phyloP scores from a whole-genome alignment of 345 rosid genomes.

The Lepidium aucheri region DNA sequence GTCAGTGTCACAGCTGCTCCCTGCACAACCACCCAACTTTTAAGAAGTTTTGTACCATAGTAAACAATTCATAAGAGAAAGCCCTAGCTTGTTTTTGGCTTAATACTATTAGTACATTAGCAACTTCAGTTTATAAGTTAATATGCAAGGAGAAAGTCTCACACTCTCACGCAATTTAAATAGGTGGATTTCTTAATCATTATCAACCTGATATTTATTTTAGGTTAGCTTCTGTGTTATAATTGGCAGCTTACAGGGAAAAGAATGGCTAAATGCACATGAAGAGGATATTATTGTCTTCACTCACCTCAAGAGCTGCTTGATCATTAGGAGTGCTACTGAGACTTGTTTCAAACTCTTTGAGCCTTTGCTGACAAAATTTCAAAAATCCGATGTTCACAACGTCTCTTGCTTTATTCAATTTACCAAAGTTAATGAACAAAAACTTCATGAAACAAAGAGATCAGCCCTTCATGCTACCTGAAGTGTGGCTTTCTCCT shows the following conservation, averaged over 20 bases:
- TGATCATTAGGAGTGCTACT: constrained; percentile 55
- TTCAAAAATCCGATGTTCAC: background rate
- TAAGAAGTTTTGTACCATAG: constrained; percentile 9
- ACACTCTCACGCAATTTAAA: background rate
- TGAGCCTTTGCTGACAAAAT: constrained; percentile 60
- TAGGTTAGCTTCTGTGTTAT: background rate
- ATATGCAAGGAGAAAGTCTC: background rate
- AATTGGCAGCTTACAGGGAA: background rate
- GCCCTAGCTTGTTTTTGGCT: background rate
- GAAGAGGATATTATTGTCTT: background rate
- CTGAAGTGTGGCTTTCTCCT: constrained; percentile 67
- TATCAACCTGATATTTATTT: background rate
- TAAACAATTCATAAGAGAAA: constrained; percentile 5
- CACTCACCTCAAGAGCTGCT: constrained; percentile 77
- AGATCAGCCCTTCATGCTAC: constrained; percentile 22
- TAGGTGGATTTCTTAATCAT: background rate
- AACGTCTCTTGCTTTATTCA: background rate
- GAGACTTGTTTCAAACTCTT: constrained; percentile 60
- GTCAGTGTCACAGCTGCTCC: constrained; percentile 83
- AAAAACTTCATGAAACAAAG: background rate
- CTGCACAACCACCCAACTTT: constrained; percentile 40
- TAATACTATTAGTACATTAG: background rate
- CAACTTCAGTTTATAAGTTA: background rate
- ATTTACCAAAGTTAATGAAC: background rate
- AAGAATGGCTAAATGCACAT: constrained; percentile 1